phyloP scores from a whole-genome alignment of 139 green algal genomes.

The Zygnema circumcarinatum region DNA sequence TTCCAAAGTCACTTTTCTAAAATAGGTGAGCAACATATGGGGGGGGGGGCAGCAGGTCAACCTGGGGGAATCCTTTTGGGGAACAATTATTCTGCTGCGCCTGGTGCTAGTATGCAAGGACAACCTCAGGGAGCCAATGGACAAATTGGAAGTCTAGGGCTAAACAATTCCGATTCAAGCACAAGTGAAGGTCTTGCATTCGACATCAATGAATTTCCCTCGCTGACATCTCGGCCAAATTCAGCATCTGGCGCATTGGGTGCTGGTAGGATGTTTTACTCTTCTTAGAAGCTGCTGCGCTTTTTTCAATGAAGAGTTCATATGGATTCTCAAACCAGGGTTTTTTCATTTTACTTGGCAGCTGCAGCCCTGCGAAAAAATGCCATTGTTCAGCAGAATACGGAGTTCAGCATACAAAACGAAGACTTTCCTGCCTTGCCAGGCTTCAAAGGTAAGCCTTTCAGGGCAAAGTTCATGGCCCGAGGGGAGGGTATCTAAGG shows the following conservation, averaged over 20 bases:
- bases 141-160: conserved; percentile 9
- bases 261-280: not conserved
- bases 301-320: no score
- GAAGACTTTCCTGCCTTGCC: conserved; percentile 62
- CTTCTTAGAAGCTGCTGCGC: not conserved
- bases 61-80: conserved; percentile 11
- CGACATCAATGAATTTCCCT: conserved; percentile 49
- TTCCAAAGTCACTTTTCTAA: not conserved
- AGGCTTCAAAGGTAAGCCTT: conserved; percentile 58
- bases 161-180: not conserved
- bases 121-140: conserved; percentile 19
- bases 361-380: conserved; percentile 34
- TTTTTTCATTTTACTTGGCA: conserved; percentile 2
- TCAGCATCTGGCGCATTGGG: not conserved
- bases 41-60: conserved; percentile 22
- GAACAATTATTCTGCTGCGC: conserved; percentile 36
- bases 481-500: no score
- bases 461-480: no score
- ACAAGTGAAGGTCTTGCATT: conserved; percentile 4
- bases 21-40: not conserved
- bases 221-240: conserved; percentile 4
- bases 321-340: no score
- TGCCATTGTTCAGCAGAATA: conserved; percentile 48
- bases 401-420: conserved; percentile 64
- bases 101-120: conserved; percentile 18